A percentile compares a stretch with the other conserved stretches of the same genome.
phyloP scores from a whole-genome alignment of 331 rosid species.

The Stylosanthes scabra region DNA sequence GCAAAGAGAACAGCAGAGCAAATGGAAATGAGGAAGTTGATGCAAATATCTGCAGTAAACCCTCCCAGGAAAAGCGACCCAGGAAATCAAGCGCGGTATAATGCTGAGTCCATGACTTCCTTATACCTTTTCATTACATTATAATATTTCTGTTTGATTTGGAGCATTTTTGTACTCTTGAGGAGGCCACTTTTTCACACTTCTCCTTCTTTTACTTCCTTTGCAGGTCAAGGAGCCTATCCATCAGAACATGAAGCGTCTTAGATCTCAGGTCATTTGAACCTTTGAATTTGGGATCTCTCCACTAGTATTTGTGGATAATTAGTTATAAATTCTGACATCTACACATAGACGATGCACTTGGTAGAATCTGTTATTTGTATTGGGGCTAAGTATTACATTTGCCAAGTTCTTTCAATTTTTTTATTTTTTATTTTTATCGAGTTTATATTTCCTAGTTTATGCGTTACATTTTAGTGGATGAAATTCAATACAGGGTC shows the following conservation, averaged over 20 bases:
- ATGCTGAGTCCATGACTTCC: conserved; percentile 11
- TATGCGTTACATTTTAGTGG: not conserved
- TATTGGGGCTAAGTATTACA: not conserved
- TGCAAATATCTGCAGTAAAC: conserved; percentile 48
- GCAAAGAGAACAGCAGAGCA: conserved; percentile 57
- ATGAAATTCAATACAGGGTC: not conserved
- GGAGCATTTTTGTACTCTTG: not conserved
- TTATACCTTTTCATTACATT: conserved; percentile 21
- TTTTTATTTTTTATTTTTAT: too few species aligned
- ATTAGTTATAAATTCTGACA: conserved; percentile 4
- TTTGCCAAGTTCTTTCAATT: too few species aligned
- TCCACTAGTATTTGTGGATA: conserved; percentile 19
- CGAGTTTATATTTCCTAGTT: not conserved
- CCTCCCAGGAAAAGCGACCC: conserved; percentile 75
- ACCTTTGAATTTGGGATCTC: conserved; percentile 24
- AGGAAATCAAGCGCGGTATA: conserved; percentile 94
- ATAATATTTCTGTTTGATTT: conserved; percentile 19
- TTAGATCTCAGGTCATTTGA: conserved; percentile 66
- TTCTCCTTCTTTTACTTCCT: conserved; percentile 4
- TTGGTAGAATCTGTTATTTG: not conserved
- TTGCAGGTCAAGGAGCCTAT: conserved; percentile 94
- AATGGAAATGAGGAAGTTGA: conserved; percentile 69
- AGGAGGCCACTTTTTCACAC: conserved; percentile 1
- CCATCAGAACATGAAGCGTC: conserved; percentile 82
- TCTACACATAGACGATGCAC: conserved; percentile 1